Base-by-base conservation (phyloP, 2,329 filamentous ascomycete genomes). In the Fusarium coicis region DNA sequence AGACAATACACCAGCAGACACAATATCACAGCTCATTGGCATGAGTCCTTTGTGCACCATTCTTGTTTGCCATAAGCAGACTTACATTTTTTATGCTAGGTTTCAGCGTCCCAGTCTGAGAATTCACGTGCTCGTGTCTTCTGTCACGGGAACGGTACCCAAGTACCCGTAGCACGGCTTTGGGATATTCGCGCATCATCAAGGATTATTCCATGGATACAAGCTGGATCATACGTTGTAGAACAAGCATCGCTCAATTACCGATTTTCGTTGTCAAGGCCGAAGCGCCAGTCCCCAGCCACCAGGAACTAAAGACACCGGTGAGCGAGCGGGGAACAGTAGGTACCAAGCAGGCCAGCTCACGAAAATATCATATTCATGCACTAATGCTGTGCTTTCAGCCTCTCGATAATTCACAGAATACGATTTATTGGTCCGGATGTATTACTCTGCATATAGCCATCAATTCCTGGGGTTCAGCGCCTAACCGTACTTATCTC, bases 301-400 rank as follows among this genome's bases (percentile, higher is more conserved):
- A 53, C 63, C 54, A 53, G 26, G n/a, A 15, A 67, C 30, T 43
- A 53, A 37, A 26, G 46, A 19, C 23, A 50, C 64, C 54, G 65
- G 54, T 62, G 65, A 67, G 64, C 10, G 37, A 66, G 63, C 36
- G 63, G 63, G 63, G 64, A 28, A 39, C 36, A n/a, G 28, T 26
- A 26, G 26, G 26, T 42, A 28, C 26, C 50, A 42, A 32, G 28
- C 21, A 12, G 28, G 10, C 21, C 15, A 52, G 43, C 26, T 30
- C 52, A 46, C 12, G 40, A 34, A 34, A 46, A 36, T 37, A 43
- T 43, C 54, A 39, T 36, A 60, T 62, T 43, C 15, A 68, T 53
- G 54, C 46, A 53, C 40, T 68, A 67, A 39, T 28, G 37, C 9
- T n/a, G 32, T 50, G 19, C 28, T 6, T 23, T 50, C 32, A 64